These are phyloP conservation scores for Thalassiosira pacifica DNA, from an alignment of 352 stramenopile species.

Conservation along the genomic window DNA sequence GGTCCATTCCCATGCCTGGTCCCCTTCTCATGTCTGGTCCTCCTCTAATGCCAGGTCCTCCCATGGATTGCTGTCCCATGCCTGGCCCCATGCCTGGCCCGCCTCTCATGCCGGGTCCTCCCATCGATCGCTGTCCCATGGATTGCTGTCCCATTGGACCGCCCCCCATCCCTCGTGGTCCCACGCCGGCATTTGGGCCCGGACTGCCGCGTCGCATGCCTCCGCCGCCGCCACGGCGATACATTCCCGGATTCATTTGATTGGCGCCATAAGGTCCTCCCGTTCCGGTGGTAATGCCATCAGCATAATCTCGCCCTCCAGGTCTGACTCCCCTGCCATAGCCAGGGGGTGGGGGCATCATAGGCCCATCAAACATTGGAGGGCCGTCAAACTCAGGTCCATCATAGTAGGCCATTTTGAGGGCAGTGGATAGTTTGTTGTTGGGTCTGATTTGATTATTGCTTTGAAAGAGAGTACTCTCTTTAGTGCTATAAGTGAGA, in stretches of 20 bases:
- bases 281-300: slow-evolving; percentile 11
- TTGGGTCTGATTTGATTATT: background rate
- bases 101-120: no score
- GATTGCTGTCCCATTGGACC: no score
- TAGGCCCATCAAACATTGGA: slow-evolving; percentile 34
- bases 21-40: background rate
- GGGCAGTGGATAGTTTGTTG: slow-evolving; percentile 23
- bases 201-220: background rate
- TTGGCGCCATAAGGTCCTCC: slow-evolving; percentile 37
- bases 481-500: slow-evolving; percentile 13
- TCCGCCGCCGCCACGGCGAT: slow-evolving; percentile 15
- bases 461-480: slow-evolving; percentile 19
- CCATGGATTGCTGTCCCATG: background rate
- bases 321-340: slow-evolving; percentile 26
- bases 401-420: slow-evolving; percentile 54
- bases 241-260: slow-evolving; percentile 47
- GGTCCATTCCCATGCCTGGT: background rate
- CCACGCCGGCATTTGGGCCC: background rate
- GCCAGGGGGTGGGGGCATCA: slow-evolving; percentile 44
- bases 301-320: slow-evolving; percentile 13
- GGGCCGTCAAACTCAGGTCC: slow-evolving; percentile 41
- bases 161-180: background rate
- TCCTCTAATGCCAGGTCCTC: background rate
- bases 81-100: slow-evolving; percentile 4
- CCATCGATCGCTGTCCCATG: no score